Evolutionary conservation across 495 filamentous ascomycete species (phyloP), one percentile per base, ranked within the genome.

Genomic region (Mycothermus thermophilus): DNA sequence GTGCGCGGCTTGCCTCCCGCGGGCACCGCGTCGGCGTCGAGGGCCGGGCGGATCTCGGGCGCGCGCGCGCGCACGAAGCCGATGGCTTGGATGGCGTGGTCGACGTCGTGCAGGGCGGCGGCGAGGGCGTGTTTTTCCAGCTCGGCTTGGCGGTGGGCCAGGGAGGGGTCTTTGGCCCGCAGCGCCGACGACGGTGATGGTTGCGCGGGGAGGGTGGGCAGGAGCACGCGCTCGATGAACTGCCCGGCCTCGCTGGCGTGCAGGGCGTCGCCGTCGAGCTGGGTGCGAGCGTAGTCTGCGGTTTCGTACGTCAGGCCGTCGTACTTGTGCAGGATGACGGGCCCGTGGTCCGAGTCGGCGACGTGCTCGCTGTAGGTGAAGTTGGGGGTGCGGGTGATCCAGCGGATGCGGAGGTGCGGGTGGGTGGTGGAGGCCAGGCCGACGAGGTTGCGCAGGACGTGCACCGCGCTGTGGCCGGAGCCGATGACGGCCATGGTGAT

Each of bases 231-330:
- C 15, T 38, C 47, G 35, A 75, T 62, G 30, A 71, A 66, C n/a
- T 67, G 54, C 29, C 48, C 66, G 3, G 66, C 70, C 3, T 61
- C 60, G 13, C 60, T 58, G 26, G 64, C 58, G 0, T 57, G 52
- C 16, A 64, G 50, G 35, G 43, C 40, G 17, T 44, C 40, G 22
- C 50, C 58, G 8, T 58, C 54, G 34, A 63, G 48, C 30, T 38
- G 29, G 3, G 24, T 9, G 5, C 28, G 23, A 7, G 36, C 42
- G 28, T 40, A 44, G 16, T 27, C 9, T 4, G 37, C 42, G 4
- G 37, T 35, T 12, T 29, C 23, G 5, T 60, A 61, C 21, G 50
- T 49, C 3, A 60, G 47, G 15, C 63, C 54, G 2, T 45, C 51
- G 38, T 55, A 50, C 21, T 53, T 48, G 37, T 55, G 48, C 4